Evolutionary conservation across 1,139 yeast genomes (phyloP).

Genomic region (Pichia inconspicua): DNA sequence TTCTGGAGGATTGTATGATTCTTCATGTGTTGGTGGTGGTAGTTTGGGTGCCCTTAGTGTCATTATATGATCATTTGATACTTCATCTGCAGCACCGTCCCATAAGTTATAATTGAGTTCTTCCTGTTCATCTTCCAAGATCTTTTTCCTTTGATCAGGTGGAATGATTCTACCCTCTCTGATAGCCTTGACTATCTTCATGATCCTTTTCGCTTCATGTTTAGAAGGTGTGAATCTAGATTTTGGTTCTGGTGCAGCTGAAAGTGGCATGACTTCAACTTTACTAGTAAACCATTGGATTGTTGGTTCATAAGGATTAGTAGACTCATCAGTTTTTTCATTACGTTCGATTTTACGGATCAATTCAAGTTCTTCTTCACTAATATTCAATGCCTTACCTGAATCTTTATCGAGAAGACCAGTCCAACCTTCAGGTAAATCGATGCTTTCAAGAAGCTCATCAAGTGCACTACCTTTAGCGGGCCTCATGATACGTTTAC

Average conservation of each 20-base stretch:
- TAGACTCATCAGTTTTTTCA: slow-evolving; percentile 71
- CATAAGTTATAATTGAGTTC: slow-evolving; percentile 64
- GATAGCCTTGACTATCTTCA: slow-evolving; percentile 94
- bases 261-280: slow-evolving; percentile 82
- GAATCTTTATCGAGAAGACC: slow-evolving; percentile 88
- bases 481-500: slow-evolving; percentile 97
- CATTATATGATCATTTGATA: slow-evolving; percentile 67
- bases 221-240: slow-evolving; percentile 94
- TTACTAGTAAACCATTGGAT: slow-evolving; percentile 92
- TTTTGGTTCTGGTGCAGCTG: slow-evolving; percentile 94
- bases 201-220: slow-evolving; percentile 90
- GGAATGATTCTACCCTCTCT: slow-evolving; percentile 92
- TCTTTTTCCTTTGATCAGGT: slow-evolving; percentile 45
- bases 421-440: slow-evolving; percentile 97
- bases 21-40: slow-evolving; percentile 95
- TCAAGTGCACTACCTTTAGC: slow-evolving; percentile 95
- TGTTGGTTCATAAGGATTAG: slow-evolving; percentile 88
- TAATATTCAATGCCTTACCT: slow-evolving; percentile 77
- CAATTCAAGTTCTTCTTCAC: slow-evolving; percentile 84
- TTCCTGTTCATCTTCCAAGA: slow-evolving; percentile 41
- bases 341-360: slow-evolving; percentile 80
- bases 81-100: slow-evolving; percentile 61
- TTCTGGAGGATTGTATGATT: slow-evolving; percentile 94
- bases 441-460: slow-evolving; percentile 78
- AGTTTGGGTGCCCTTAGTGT: slow-evolving; percentile 89